These are phyloP conservation scores for Catharanthus roseus DNA, from an alignment of 257 asterid species.

Conservation along the genomic window DNA sequence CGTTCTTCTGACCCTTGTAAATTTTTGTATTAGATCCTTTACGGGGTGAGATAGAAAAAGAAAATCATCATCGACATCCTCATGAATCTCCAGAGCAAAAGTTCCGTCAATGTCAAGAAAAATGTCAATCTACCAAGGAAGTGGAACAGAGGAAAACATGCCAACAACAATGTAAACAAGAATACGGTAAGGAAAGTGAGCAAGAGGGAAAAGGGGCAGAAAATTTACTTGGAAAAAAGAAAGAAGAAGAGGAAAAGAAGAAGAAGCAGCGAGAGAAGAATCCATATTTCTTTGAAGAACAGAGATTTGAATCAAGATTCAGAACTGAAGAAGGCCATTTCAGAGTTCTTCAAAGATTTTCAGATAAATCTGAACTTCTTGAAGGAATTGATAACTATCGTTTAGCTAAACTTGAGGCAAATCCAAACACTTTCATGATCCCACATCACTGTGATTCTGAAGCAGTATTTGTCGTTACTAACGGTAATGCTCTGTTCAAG, in stretches of 20 bases:
- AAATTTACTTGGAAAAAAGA: conserved; percentile 4
- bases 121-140: conserved; percentile 7
- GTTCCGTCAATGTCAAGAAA: conserved; percentile 21
- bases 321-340: conserved; percentile 29
- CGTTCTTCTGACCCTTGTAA: too few species aligned
- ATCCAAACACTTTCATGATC: conserved; percentile 33
- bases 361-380: conserved; percentile 30
- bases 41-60: too few species aligned
- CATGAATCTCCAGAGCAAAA: conserved; percentile 11
- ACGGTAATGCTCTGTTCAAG: neutral
- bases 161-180: conserved; percentile 21
- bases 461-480: conserved; percentile 18
- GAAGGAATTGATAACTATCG: conserved; percentile 37
- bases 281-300: conserved; percentile 32
- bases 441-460: conserved; percentile 49
- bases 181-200: conserved; percentile 9
- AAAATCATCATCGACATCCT: too few species aligned
- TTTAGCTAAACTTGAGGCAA: conserved; percentile 29
- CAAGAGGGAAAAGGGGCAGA: conserved; percentile 9
- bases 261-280: conserved; percentile 13
- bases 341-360: conserved; percentile 32
- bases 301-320: conserved; percentile 23
- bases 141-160: conserved; percentile 17
- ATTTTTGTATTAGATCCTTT: too few species aligned
- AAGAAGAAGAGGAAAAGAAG: neutral